A percentile compares a stretch with the other conserved stretches of the same genome.
These are phyloP conservation scores for Geum urbanum DNA, from an alignment of 306 rosid genomes.

Conservation along the genomic window DNA sequence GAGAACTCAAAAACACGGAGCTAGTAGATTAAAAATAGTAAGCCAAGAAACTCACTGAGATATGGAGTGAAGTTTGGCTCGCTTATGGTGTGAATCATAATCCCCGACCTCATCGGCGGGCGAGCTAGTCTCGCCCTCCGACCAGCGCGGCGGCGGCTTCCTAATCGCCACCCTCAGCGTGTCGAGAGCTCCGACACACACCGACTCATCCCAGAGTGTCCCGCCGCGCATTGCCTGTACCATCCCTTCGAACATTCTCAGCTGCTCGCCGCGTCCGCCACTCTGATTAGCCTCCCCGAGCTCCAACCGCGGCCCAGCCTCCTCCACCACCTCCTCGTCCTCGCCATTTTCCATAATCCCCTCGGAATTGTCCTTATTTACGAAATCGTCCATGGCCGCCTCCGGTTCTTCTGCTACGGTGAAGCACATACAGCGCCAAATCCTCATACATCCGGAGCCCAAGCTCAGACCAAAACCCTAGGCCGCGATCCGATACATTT, in stretches of 20 bases:
- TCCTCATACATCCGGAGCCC: constrained; percentile 61
- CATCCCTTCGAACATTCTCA: constrained; percentile 41
- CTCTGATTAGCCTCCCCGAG: constrained; percentile 8
- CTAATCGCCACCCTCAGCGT: constrained; percentile 33
- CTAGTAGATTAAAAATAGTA: not conserved
- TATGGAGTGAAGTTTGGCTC: constrained; percentile 66
- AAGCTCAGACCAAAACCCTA: constrained; percentile 35
- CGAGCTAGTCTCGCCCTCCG: constrained; percentile 66
- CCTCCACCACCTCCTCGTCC: constrained; percentile 13
- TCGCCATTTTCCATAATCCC: constrained; percentile 30
- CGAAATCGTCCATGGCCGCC: constrained; percentile 27
- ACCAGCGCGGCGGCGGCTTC: constrained; percentile 21
- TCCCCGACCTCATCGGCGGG: constrained; percentile 34
- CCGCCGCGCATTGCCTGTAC: constrained; percentile 33
- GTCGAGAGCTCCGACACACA: constrained; percentile 22
- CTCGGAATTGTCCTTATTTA: constrained; percentile 29
- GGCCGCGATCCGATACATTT: constrained; percentile 60
- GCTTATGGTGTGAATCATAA: constrained; percentile 66
- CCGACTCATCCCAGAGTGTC: constrained; percentile 33
- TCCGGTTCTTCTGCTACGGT: constrained; percentile 45
- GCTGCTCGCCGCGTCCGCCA: constrained; percentile 23
- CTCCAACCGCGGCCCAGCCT: constrained; percentile 17
- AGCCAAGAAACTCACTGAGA: constrained; percentile 51
- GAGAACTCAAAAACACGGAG: not conserved
- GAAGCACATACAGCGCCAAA: constrained; percentile 75